These are phyloP conservation scores for Pseudozyma tsukubaensis DNA, from an alignment of 1,284 basidiomycete genomes.

Conservation along the genomic window DNA sequence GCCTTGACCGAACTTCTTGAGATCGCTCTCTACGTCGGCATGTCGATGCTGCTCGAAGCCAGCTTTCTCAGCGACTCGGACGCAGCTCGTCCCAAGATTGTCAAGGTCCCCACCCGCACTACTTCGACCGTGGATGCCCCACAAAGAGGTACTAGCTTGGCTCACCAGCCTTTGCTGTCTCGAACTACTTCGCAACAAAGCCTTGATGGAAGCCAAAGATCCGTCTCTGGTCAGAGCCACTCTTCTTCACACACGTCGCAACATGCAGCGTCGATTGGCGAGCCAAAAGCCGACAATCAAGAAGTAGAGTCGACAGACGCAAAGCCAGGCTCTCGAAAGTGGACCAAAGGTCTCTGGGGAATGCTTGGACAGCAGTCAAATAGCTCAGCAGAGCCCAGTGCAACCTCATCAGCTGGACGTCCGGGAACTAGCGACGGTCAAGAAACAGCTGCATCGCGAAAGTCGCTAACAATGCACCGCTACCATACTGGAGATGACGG, in stretches of 20 bases:
- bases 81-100: slow-evolving; percentile 40
- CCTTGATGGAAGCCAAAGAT: slow-evolving; percentile 16
- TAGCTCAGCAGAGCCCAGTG: slow-evolving; percentile 10
- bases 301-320: slow-evolving; percentile 6
- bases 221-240: slow-evolving; percentile 16
- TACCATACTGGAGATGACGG: slow-evolving; percentile 33
- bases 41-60: slow-evolving; percentile 60
- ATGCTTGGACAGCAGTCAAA: slow-evolving; percentile 32
- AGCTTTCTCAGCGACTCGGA: slow-evolving; percentile 56
- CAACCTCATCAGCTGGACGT: slow-evolving; percentile 2
- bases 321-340: slow-evolving; percentile 26
- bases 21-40: slow-evolving; percentile 49
- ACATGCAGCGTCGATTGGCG: not conserved
- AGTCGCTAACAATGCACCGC: slow-evolving; percentile 34
- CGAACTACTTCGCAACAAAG: slow-evolving; percentile 28
- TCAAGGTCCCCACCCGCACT: slow-evolving; percentile 36
- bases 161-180: slow-evolving; percentile 15
- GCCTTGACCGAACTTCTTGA: slow-evolving; percentile 38
- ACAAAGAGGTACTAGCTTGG: slow-evolving; percentile 28
- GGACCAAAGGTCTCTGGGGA: slow-evolving; percentile 54
- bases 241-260: slow-evolving; percentile 5
- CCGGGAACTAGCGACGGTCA: slow-evolving; percentile 25
- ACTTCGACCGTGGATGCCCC: slow-evolving; percentile 37
- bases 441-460: slow-evolving; percentile 15
- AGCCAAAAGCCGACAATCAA: slow-evolving; percentile 2